Conservation (phyloP, 2,329 filamentous ascomycete genomes). For the Cytospora paraplurivora region DNA sequence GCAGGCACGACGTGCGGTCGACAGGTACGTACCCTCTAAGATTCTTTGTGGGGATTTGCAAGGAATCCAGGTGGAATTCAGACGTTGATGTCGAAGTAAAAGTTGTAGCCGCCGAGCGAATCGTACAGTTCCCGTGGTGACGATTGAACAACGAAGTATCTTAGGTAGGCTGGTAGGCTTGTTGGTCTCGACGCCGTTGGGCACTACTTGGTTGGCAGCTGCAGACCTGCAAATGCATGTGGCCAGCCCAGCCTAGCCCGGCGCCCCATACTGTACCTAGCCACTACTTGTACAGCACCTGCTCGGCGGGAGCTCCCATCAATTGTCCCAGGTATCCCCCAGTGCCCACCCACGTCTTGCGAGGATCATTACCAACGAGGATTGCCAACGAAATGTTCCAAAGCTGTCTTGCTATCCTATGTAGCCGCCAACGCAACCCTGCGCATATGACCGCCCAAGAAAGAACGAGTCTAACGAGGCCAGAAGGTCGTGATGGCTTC, state of each 20-base stretch:
- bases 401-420: slow-evolving; percentile 10
- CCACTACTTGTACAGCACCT: not conserved
- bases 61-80: not conserved
- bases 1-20: not conserved
- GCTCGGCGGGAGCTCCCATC: not conserved
- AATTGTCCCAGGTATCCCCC: too few relatives aligned
- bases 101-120: not conserved
- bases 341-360: not conserved
- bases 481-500: not conserved
- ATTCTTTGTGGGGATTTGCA: slow-evolving; percentile 2
- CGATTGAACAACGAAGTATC: not conserved
- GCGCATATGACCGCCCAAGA: not conserved
- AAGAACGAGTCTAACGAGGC: slow-evolving; percentile 1
- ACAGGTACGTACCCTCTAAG: slow-evolving; percentile 4
- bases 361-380: not conserved
- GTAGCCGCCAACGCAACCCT: slow-evolving; percentile 28
- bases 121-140: not conserved
- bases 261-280: not conserved
- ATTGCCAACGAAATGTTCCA: too few relatives aligned
- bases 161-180: not conserved
- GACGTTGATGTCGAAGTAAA: not conserved
- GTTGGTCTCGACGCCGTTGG: not conserved
- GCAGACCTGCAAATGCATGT: not conserved
- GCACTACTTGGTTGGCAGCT: not conserved
- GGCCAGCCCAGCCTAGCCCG: not conserved